Evolutionary conservation across 2,329 filamentous ascomycete species (phyloP).

Genomic region (Arthrinium puccinioides): DNA sequence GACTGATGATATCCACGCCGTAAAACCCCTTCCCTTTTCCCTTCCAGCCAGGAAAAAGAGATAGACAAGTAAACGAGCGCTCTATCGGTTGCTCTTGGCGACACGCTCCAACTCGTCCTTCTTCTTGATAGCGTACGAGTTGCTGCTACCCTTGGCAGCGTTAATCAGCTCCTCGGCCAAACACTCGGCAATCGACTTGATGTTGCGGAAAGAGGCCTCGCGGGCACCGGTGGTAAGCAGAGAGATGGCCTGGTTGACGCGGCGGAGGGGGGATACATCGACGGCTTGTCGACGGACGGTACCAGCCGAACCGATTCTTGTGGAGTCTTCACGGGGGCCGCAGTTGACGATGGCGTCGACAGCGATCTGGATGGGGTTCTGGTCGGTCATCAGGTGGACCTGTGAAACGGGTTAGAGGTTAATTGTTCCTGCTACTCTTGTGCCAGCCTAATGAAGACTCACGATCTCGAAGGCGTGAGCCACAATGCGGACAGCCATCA

Average conservation of each 20-base stretch:
- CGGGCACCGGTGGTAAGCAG: slow-evolving; percentile 98
- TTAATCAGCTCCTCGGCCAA: slow-evolving; percentile 99
- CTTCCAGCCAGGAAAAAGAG: slow-evolving; percentile 17
- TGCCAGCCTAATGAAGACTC: slow-evolving; percentile 39
- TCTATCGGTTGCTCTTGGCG: slow-evolving; percentile 99
- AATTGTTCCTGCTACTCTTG: slow-evolving; percentile 1
- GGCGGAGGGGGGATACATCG: slow-evolving; percentile 98
- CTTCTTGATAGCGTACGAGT: slow-evolving; percentile 99
- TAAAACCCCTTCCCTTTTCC: slow-evolving; percentile 24
- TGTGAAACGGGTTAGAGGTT: slow-evolving; percentile 31
- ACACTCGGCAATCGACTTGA: slow-evolving; percentile 99
- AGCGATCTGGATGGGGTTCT: slow-evolving; percentile 99
- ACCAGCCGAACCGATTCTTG: slow-evolving; percentile 98
- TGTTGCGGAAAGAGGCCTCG: slow-evolving; percentile 98
- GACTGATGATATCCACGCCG: slow-evolving; percentile 33
- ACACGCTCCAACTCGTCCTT: slow-evolving; percentile 99
- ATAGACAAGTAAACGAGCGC: too few species aligned
- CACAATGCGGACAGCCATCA: slow-evolving; percentile 99
- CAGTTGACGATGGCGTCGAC: slow-evolving; percentile 99
- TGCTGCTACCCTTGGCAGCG: slow-evolving; percentile 99
- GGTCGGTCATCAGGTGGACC: slow-evolving; percentile 99
- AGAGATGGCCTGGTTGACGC: slow-evolving; percentile 99
- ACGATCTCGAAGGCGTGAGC: slow-evolving; percentile 99
- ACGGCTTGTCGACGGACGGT: slow-evolving; percentile 99
- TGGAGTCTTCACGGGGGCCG: slow-evolving; percentile 98